Percentiles rank a stretch among this genome's conserved stretches.
These are phyloP conservation scores for Coniochaeta pulveracea DNA, from an alignment of 2,329 filamentous ascomycete genomes.

Conservation along the genomic window DNA sequence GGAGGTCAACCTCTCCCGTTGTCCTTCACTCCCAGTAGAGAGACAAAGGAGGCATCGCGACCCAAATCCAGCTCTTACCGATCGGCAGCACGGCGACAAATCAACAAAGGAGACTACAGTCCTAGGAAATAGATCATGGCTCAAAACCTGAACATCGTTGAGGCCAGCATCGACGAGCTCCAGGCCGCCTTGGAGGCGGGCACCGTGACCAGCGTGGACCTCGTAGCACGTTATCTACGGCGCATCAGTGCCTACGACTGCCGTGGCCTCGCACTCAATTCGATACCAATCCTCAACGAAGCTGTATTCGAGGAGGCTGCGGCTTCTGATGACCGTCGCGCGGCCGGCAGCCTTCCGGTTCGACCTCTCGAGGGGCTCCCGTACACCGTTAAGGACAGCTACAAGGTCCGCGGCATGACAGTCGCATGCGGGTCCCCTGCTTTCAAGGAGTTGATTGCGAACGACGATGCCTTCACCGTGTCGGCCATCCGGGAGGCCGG, in stretches of 20 bases:
- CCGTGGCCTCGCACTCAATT: constrained; percentile 27
- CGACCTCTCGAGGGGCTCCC: constrained; percentile 43
- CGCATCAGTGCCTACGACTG: constrained; percentile 35
- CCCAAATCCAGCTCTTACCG: too few relatives aligned
- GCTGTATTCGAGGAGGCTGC: constrained; percentile 32
- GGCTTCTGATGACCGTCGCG: constrained; percentile 32
- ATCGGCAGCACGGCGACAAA: too few relatives aligned
- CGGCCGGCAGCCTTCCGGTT: constrained; percentile 17
- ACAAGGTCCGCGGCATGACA: constrained; percentile 39
- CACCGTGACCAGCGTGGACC: constrained; percentile 28
- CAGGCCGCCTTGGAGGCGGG: constrained; percentile 26
- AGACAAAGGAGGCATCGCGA: too few relatives aligned
- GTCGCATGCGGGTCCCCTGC: constrained; percentile 43
- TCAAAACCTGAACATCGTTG: constrained; percentile 17
- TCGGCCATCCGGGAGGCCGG: constrained; percentile 33
- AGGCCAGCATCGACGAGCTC: constrained; percentile 33
- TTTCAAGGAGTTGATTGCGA: constrained; percentile 35
- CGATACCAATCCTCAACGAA: constrained; percentile 34
- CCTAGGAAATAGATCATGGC: not conserved
- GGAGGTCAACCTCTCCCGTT: not conserved
- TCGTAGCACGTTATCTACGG: constrained; percentile 31
- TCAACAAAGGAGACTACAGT: too few relatives aligned
- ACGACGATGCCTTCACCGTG: constrained; percentile 40
- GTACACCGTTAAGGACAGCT: constrained; percentile 46
- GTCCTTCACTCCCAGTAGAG: not conserved